Percentiles rank a stretch among this genome's conserved stretches.
phyloP scores from a whole-genome alignment of 2,329 filamentous ascomycete genomes.

The Ascochyta koolunga region DNA sequence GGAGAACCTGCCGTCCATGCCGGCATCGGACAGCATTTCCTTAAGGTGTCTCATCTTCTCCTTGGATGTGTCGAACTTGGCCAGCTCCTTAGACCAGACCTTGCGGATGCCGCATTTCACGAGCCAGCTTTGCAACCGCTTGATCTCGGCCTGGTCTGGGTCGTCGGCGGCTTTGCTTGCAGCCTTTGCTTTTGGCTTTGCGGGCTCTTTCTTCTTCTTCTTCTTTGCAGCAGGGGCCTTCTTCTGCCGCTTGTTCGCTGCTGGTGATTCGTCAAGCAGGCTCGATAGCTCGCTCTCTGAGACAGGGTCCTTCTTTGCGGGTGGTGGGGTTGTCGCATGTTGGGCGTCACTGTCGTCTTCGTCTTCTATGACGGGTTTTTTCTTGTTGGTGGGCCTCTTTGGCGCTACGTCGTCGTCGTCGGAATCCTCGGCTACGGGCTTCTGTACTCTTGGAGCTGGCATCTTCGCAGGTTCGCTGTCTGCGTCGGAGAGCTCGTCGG shows the following conservation, averaged over 20 bases:
- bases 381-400: conserved; percentile 16
- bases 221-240: conserved; percentile 34
- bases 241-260: conserved; percentile 60
- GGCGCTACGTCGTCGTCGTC: conserved; percentile 32
- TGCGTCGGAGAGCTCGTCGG: conserved; percentile 31
- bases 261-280: conserved; percentile 77
- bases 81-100: conserved; percentile 83
- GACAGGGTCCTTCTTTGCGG: conserved; percentile 23
- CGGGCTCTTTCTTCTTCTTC: conserved; percentile 29
- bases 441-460: conserved; percentile 29
- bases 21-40: conserved; percentile 76
- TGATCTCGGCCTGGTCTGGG: conserved; percentile 79
- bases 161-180: conserved; percentile 52
- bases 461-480: conserved; percentile 39
- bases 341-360: conserved; percentile 25
- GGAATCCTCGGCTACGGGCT: conserved; percentile 37
- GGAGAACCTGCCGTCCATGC: conserved; percentile 89
- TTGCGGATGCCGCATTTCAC: conserved; percentile 91
- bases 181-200: conserved; percentile 48
- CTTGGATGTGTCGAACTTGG: conserved; percentile 72
- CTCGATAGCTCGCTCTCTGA: conserved; percentile 73
- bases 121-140: conserved; percentile 84
- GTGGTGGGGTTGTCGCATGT: conserved; percentile 11
- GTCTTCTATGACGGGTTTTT: conserved; percentile 16
- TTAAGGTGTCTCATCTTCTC: conserved; percentile 85